These are phyloP conservation scores for Tylopilus sp. DNA, from an alignment of 768 basidiomycete species.

Conservation along the genomic window DNA sequence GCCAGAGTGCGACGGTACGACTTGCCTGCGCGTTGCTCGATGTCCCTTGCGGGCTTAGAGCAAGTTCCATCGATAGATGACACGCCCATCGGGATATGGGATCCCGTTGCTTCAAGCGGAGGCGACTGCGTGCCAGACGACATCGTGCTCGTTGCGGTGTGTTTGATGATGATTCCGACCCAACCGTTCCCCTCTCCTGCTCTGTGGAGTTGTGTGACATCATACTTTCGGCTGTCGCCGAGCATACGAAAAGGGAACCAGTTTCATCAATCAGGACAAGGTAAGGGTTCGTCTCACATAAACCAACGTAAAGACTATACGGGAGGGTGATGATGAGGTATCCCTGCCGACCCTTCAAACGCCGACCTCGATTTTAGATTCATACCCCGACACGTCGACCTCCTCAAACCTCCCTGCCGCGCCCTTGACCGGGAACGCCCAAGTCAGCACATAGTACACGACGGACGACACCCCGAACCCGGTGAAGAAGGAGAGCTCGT, in stretches of 20 bases:
- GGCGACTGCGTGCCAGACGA: slow-evolving; percentile 51
- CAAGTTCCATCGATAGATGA: slow-evolving; percentile 40
- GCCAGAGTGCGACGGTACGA: slow-evolving; percentile 21
- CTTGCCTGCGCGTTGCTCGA: slow-evolving; percentile 48
- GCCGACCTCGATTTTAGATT: not conserved
- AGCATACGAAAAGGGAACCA: slow-evolving; percentile 13
- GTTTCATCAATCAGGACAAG: not conserved
- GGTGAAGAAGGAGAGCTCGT: slow-evolving; percentile 80
- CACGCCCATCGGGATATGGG: slow-evolving; percentile 46
- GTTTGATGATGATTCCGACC: no score
- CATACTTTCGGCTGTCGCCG: slow-evolving; percentile 23
- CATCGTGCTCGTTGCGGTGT: slow-evolving; percentile 8
- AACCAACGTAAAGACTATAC: not conserved
- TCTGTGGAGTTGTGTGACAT: slow-evolving; percentile 25
- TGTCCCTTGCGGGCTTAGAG: slow-evolving; percentile 37
- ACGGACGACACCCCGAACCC: slow-evolving; percentile 69
- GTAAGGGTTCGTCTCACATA: not conserved
- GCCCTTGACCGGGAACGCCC: slow-evolving; percentile 58
- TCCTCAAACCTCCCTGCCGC: slow-evolving; percentile 48
- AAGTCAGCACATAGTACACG: slow-evolving; percentile 59
- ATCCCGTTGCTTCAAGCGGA: slow-evolving; percentile 47
- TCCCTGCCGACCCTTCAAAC: not conserved
- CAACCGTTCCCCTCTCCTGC: not conserved
- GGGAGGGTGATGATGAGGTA: not conserved
- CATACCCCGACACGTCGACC: slow-evolving; percentile 45